phyloP scores from a whole-genome alignment of 805 yeast genomes.

The Kodamaea neixiangensis region DNA sequence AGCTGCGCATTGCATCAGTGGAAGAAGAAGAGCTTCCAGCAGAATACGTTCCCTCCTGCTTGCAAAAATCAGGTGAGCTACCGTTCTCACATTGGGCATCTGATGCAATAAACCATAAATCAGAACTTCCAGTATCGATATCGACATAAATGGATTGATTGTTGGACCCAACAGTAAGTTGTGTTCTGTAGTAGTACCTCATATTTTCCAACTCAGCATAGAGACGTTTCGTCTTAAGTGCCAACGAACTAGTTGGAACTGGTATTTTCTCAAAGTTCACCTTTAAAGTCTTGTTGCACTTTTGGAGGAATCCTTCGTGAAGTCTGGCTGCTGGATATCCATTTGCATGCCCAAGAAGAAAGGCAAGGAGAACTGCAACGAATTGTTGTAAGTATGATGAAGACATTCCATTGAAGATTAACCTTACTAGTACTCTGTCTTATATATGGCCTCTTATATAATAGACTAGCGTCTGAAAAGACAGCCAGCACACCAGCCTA shows the following conservation, averaged over 20 bases:
- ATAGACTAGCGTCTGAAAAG: no score
- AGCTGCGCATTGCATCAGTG: background rate
- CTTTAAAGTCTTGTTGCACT: background rate
- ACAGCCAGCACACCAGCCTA: no score
- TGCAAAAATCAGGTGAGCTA: slow-evolving; percentile 1
- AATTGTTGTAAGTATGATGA: no score
- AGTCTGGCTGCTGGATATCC: background rate
- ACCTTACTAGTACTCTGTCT: no score
- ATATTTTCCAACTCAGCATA: slow-evolving; percentile 1
- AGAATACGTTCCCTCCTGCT: slow-evolving; percentile 10
- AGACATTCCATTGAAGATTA: no score
- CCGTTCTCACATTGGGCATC: slow-evolving; percentile 1
- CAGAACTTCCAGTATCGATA: slow-evolving; percentile 17
- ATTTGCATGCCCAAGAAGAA: background rate
- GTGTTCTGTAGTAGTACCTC: slow-evolving; percentile 6
- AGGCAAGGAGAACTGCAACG: background rate
- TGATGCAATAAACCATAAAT: slow-evolving; percentile 11
- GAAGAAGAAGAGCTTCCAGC: slow-evolving; percentile 10
- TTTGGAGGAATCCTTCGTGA: background rate
- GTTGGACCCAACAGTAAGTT: slow-evolving; percentile 7
- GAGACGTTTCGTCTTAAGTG: background rate
- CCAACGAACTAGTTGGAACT: background rate
- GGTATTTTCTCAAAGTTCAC: background rate
- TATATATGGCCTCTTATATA: no score
- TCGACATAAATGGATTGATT: slow-evolving; percentile 9